Evolutionary conservation across 192 early-diverging fungal species (phyloP).

Genomic region (Coemansia sp.): DNA sequence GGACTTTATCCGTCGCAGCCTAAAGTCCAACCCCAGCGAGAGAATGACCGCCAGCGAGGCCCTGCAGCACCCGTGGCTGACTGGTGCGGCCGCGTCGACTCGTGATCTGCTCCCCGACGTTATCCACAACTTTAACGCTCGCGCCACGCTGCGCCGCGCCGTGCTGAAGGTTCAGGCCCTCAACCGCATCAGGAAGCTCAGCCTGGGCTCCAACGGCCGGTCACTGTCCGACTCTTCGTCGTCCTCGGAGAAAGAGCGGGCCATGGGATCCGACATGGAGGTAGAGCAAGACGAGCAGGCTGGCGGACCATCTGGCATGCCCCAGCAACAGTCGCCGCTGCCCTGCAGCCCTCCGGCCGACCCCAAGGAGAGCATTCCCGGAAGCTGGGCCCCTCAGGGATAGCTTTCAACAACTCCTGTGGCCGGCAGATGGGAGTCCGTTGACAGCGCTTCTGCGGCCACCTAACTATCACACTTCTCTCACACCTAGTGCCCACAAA

Average conservation of each 20-base stretch:
- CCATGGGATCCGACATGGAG: background rate
- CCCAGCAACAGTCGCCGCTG: background rate
- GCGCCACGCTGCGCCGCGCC: conserved; percentile 49
- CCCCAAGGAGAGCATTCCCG: conserved; percentile 15
- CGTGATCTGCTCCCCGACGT: conserved; percentile 86
- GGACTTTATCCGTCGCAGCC: conserved; percentile 66
- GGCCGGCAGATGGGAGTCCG: background rate
- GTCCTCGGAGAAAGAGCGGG: background rate
- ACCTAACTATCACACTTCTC: no score
- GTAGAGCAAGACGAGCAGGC: background rate
- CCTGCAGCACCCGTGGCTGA: conserved; percentile 82
- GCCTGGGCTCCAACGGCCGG: conserved; percentile 9
- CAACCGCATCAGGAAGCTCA: conserved; percentile 48
- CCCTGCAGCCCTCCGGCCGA: background rate
- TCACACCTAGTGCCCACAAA: no score
- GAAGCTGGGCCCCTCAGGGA: conserved; percentile 19
- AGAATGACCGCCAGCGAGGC: conserved; percentile 81
- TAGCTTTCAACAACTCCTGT: background rate
- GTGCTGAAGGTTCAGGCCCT: conserved; percentile 50
- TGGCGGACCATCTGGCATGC: background rate
- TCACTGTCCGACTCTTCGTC: conserved; percentile 1
- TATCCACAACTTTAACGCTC: conserved; percentile 62
- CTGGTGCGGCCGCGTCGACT: conserved; percentile 57
- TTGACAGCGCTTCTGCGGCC: background rate
- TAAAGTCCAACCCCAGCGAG: conserved; percentile 66